These are phyloP conservation scores for Phanerodontia chrysosporium DNA, from an alignment of 768 basidiomycete species.

Conservation along the genomic window DNA sequence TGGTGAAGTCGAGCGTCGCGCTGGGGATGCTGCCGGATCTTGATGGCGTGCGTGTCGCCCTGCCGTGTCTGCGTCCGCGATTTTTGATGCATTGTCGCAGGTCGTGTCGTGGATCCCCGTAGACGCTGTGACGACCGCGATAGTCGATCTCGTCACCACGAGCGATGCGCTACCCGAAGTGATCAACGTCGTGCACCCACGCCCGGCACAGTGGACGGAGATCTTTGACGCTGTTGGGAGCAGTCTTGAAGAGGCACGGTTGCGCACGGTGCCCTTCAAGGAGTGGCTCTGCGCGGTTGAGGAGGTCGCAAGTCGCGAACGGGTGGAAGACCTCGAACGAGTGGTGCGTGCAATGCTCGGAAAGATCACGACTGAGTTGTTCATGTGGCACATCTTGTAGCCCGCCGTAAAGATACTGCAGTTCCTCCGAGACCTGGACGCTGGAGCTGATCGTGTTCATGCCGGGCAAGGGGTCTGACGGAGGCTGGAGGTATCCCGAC, in stretches of 20 bases:
- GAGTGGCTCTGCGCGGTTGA: conserved; percentile 7
- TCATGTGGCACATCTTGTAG: background rate
- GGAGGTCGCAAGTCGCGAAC: background rate
- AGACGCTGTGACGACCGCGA: conserved; percentile 2
- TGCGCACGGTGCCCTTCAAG: conserved; percentile 2
- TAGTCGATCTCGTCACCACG: conserved; percentile 5
- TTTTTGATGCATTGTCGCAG: background rate
- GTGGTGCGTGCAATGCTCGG: background rate
- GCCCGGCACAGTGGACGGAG: conserved; percentile 6
- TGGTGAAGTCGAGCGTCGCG: conserved; percentile 15
- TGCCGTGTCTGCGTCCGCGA: background rate
- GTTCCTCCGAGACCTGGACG: conserved; percentile 4
- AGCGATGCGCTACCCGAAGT: conserved; percentile 3
- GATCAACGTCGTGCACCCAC: conserved; percentile 17
- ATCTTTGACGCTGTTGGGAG: background rate
- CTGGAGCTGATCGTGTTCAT: background rate
- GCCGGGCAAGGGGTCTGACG: background rate
- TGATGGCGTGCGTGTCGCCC: conserved; percentile 7
- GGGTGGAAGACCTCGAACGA: conserved; percentile 2
- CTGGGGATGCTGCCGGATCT: conserved; percentile 10
- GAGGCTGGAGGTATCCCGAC: background rate
- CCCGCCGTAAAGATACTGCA: conserved; percentile 13
- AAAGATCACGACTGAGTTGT: background rate
- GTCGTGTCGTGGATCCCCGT: conserved; percentile 12
- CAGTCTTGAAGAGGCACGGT: background rate